These are phyloP conservation scores for Sindora glabra DNA, from an alignment of 306 rosid species.

Conservation along the genomic window DNA sequence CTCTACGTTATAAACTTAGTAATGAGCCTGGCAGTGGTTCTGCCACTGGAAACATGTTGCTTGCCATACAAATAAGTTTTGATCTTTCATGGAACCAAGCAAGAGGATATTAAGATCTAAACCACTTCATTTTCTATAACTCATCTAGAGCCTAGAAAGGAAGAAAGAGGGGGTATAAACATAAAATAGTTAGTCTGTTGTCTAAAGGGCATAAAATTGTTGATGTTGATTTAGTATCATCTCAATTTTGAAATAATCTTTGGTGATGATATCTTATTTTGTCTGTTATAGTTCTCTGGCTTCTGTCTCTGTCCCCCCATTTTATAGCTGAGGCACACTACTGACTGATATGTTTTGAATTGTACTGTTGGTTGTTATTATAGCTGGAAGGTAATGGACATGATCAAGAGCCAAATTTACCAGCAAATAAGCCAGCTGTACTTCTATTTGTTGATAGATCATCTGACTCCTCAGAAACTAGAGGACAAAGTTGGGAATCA, in stretches of 20 bases:
- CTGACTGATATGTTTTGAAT: conserved; percentile 9
- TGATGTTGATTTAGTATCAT: background rate
- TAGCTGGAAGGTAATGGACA: conserved; percentile 68
- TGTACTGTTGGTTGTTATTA: conserved; percentile 19
- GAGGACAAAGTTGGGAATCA: conserved; percentile 51
- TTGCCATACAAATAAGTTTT: no score
- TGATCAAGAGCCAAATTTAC: conserved; percentile 46
- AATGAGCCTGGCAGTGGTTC: no score
- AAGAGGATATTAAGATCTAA: no score
- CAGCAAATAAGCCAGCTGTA: conserved; percentile 66
- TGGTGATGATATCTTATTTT: background rate
- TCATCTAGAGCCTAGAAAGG: no score
- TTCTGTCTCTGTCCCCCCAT: no score
- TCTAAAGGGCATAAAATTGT: background rate
- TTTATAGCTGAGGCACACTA: no score
- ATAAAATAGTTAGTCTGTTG: no score
- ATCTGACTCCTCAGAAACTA: conserved; percentile 49
- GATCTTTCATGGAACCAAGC: no score
- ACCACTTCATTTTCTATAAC: no score
- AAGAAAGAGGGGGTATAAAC: background rate
- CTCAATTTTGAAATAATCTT: background rate
- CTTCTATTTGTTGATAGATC: conserved; percentile 85
- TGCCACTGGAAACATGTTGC: no score
- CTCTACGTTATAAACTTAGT: no score
- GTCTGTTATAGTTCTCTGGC: background rate